Evolutionary conservation across 2,329 filamentous ascomycete species (phyloP).

Genomic region (Sporothrix brunneoviolacea): DNA sequence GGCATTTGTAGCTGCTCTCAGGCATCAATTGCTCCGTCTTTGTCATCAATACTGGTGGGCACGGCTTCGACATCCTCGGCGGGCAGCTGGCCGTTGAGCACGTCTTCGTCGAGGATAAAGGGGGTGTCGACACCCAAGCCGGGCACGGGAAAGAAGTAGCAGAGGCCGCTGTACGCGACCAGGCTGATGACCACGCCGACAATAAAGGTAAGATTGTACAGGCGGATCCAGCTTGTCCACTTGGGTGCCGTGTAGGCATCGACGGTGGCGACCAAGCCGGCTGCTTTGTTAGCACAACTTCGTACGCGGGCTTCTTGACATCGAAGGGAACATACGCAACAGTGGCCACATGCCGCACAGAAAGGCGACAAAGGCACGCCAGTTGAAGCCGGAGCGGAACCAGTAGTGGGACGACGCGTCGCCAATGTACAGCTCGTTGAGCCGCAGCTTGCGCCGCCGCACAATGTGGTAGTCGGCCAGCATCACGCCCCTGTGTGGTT

Average conservation of each 20-base stretch:
- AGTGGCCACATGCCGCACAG: constrained; percentile 25
- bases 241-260: constrained; percentile 16
- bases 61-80: too few species aligned
- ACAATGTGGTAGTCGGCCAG: constrained; percentile 21
- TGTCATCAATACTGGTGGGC: too few species aligned
- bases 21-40: too few species aligned
- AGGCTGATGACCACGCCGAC: constrained; percentile 34
- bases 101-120: constrained; percentile 14
- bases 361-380: constrained; percentile 20
- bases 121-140: constrained; percentile 15
- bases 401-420: constrained; percentile 34
- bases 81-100: constrained; percentile 10
- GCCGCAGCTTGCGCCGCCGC: constrained; percentile 30
- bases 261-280: constrained; percentile 16
- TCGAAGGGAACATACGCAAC: constrained; percentile 26
- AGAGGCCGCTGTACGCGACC: constrained; percentile 19
- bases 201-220: constrained; percentile 37
- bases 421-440: constrained; percentile 36
- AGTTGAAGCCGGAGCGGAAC: constrained; percentile 37
- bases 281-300: constrained; percentile 12
- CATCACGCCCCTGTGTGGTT: constrained; percentile 13
- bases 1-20: too few species aligned
- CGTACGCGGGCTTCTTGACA: too few species aligned
- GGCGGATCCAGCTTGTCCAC: constrained; percentile 27
- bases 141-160: constrained; percentile 14